Percentiles rank a stretch among this genome's conserved stretches.
phyloP scores from a whole-genome alignment of 108 stramenopile species.

The Pseudonitzschia pungens region DNA sequence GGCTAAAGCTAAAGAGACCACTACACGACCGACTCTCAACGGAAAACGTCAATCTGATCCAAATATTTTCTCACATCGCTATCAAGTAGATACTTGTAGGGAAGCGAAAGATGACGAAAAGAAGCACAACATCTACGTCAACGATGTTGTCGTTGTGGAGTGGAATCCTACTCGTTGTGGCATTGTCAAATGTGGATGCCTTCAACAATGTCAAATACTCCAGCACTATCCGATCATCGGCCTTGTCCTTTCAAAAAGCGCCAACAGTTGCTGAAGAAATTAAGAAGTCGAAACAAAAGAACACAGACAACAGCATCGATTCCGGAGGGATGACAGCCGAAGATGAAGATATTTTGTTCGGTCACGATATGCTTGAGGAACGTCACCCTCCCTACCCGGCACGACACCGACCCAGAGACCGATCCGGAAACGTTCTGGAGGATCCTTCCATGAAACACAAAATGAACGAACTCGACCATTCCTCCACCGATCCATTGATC shows the following conservation, averaged over 20 bases:
- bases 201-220: not conserved
- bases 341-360: conserved; percentile 78
- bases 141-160: conserved; percentile 1
- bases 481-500: conserved; percentile 63
- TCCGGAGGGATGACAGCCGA: conserved; percentile 36
- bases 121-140: not conserved
- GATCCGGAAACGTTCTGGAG: conserved; percentile 51
- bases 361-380: conserved; percentile 21
- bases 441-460: conserved; percentile 33
- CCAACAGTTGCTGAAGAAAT: conserved; percentile 6
- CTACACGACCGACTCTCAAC: too few relatives aligned
- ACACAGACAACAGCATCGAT: not conserved
- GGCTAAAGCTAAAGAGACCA: too few relatives aligned
- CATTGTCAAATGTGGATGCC: not conserved
- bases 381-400: conserved; percentile 27
- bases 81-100: too few relatives aligned
- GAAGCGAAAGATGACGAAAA: not conserved
- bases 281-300: not conserved
- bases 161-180: not conserved
- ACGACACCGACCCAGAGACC: conserved; percentile 44
- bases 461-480: conserved; percentile 62
- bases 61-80: too few relatives aligned
- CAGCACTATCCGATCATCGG: not conserved
- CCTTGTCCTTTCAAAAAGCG: conserved; percentile 8
- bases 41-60: too few relatives aligned